Base-by-base conservation (phyloP, 805 yeast genomes). In the Priceomyces fermenticarens region DNA sequence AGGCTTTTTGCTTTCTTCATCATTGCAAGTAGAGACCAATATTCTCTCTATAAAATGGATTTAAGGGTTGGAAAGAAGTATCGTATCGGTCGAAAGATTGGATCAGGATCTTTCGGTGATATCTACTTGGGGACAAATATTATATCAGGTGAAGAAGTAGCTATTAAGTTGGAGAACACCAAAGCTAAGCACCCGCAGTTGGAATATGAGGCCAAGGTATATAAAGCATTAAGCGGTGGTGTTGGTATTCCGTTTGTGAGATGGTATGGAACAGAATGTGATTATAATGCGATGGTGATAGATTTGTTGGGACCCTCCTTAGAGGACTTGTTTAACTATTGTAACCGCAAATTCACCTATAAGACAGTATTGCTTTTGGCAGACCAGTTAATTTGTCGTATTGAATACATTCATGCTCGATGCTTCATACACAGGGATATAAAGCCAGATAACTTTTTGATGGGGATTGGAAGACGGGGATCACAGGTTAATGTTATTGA, bases 71-170 rank as follows among this genome's bases (percentile, higher is more conserved):
- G 98, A 38, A 87, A 93, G 71, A 91, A 90, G 67, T 90, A 83
- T 67, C 80, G 96, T 42, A 84, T 90, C 56, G 96, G 97, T 30
- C 83, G 97, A 46, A 90, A 90, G 66, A 91, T 91, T 55, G 99
- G 99, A 14, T 83, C 93, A 31, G 99, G 99, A 13, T 90, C 97
- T 9, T 91, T 91, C 63, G 99, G 99, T 44, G 99, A 93, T 61
- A 93, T 91, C 53, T 93, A 93, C 65, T 75, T 89, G 49, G 87
- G 96, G 10, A 88, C 96, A 17, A 93, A 91, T 67, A 81, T 93
- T 63, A 88, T 91, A 36, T 85, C 95, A 32, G 97, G 98, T 32
- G 98, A 93, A 64, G 97, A 91, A 63, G 97, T 93, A 40, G 99
- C 98, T 51, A 91, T 91, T 72, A 91, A 91, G 63, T 73, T 91